Conservation (phyloP, 139 green algal genomes). For the Picocystis salinarum region DNA sequence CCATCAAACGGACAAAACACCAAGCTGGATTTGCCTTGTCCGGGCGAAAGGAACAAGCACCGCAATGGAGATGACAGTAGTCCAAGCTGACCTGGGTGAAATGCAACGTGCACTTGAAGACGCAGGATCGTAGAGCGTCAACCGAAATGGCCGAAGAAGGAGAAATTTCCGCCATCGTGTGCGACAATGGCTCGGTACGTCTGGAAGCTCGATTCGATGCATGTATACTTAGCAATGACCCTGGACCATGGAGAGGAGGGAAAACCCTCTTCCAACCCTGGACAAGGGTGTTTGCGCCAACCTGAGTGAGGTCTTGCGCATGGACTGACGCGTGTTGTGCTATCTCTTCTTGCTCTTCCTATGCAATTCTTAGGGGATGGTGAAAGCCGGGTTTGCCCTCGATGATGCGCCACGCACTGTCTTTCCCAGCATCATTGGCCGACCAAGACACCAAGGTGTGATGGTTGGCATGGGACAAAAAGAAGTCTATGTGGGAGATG, state of each 20-base stretch:
- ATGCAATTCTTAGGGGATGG: neutral
- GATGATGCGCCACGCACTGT: conserved; percentile 89
- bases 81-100: too few species aligned
- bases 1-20: too few species aligned
- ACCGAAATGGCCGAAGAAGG: conserved; percentile 45
- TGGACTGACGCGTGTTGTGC: neutral
- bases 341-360: neutral
- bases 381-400: conserved; percentile 70
- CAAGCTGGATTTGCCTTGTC: too few species aligned
- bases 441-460: conserved; percentile 78
- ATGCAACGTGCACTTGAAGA: too few species aligned
- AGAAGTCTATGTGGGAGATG: conserved; percentile 93
- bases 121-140: neutral
- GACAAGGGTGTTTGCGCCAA: too few species aligned
- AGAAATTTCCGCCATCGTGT: conserved; percentile 81
- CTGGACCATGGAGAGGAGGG: too few species aligned
- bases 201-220: conserved; percentile 12
- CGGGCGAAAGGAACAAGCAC: too few species aligned
- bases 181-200: conserved; percentile 84
- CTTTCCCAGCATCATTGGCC: conserved; percentile 90
- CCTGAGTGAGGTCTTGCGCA: conserved; percentile 5
- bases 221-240: too few species aligned
- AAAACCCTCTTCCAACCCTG: too few species aligned
- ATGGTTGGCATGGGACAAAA: conserved; percentile 90
- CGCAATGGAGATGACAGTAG: too few species aligned